Evolutionary conservation across 768 basidiomycete species (phyloP).

Genomic region (Rhizopogon rudus): DNA sequence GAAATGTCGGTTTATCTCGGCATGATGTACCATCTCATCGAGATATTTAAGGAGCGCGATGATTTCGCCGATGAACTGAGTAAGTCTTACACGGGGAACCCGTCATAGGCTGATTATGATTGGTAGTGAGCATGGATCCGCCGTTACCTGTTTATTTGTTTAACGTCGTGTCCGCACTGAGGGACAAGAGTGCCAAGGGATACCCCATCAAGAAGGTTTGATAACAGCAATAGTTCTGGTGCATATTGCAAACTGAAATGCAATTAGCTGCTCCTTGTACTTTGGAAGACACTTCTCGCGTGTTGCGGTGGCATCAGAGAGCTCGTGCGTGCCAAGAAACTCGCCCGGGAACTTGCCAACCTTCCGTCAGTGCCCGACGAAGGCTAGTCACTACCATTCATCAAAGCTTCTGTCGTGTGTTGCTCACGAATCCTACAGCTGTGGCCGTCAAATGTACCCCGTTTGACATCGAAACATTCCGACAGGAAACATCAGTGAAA

Average conservation of each 20-base stretch:
- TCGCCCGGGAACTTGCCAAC: slow-evolving; percentile 82
- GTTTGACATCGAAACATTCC: slow-evolving; percentile 84
- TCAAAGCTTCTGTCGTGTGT: slow-evolving; percentile 5
- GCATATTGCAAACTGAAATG: neutral
- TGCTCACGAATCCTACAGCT: slow-evolving; percentile 25
- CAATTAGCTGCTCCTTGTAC: slow-evolving; percentile 75
- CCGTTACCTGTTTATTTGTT: slow-evolving; percentile 92
- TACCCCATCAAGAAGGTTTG: slow-evolving; percentile 96
- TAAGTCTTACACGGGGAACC: slow-evolving; percentile 37
- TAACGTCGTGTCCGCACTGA: slow-evolving; percentile 81
- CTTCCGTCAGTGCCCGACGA: slow-evolving; percentile 53
- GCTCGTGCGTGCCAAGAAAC: slow-evolving; percentile 72
- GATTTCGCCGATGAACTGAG: slow-evolving; percentile 96
- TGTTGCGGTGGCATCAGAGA: slow-evolving; percentile 94
- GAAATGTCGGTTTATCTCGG: slow-evolving; percentile 93
- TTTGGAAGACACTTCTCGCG: slow-evolving; percentile 92
- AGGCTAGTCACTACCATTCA: slow-evolving; percentile 26
- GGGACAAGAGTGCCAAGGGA: slow-evolving; percentile 90
- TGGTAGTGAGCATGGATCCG: slow-evolving; percentile 88
- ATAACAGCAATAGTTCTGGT: neutral
- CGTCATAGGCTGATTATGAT: slow-evolving; percentile 6
- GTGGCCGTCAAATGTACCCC: slow-evolving; percentile 85
- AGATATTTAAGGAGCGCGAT: slow-evolving; percentile 89
- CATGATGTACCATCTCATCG: slow-evolving; percentile 92
- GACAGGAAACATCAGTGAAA: slow-evolving; percentile 88